Conservation (phyloP, 768 basidiomycete genomes). For the Tylopilus plumbeoviolaceoides region DNA sequence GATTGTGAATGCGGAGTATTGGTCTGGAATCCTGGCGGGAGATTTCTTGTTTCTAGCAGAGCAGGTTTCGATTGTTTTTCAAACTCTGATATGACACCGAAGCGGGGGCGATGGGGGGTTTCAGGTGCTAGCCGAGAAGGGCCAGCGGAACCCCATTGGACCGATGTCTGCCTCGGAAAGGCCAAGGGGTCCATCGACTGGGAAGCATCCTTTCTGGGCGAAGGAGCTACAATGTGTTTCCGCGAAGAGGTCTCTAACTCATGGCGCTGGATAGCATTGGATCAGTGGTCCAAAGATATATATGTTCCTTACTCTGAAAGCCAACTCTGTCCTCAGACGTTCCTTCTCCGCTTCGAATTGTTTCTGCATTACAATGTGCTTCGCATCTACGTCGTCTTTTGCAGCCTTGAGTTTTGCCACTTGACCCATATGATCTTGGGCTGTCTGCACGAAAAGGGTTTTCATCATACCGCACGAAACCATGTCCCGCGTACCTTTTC, state of each 20-base stretch:
- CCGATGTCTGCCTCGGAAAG: slow-evolving; percentile 38
- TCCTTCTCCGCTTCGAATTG: slow-evolving; percentile 67
- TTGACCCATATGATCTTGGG: slow-evolving; percentile 56
- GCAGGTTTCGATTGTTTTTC: slow-evolving; percentile 18
- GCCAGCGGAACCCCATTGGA: slow-evolving; percentile 21
- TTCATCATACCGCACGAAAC: not conserved
- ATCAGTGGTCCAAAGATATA: slow-evolving; percentile 12
- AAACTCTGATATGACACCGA: slow-evolving; percentile 26
- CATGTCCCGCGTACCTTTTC: slow-evolving; percentile 48
- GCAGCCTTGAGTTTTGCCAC: slow-evolving; percentile 52
- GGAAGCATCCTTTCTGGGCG: slow-evolving; percentile 41
- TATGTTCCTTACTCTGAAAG: slow-evolving; percentile 54
- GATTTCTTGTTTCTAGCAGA: slow-evolving; percentile 15
- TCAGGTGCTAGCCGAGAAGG: slow-evolving; percentile 30
- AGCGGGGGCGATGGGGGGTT: slow-evolving; percentile 38
- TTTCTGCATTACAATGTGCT: slow-evolving; percentile 52
- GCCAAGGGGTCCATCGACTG: slow-evolving; percentile 39
- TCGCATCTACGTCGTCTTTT: slow-evolving; percentile 58
- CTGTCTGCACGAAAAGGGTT: slow-evolving; percentile 36
- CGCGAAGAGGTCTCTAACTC: slow-evolving; percentile 57
- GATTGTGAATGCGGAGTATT: slow-evolving; percentile 19
- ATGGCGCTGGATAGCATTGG: slow-evolving; percentile 48
- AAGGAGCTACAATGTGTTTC: slow-evolving; percentile 44
- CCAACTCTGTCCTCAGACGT: slow-evolving; percentile 60
- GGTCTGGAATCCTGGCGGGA: slow-evolving; percentile 26